Evolutionary conservation across 805 yeast species (phyloP).

Genomic region (Candida pini): DNA sequence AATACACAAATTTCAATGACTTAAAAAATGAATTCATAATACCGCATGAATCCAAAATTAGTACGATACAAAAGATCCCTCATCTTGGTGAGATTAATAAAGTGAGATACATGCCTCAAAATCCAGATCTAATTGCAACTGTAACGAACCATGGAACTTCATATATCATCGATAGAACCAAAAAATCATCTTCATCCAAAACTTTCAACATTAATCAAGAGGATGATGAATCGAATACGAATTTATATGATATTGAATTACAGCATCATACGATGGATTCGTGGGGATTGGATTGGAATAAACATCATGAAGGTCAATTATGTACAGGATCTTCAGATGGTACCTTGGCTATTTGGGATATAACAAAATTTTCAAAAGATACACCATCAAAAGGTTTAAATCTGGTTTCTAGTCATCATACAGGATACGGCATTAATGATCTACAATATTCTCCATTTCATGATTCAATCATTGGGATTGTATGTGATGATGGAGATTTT

Average conservation of each 20-base stretch:
- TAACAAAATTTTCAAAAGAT: slow-evolving; percentile 26
- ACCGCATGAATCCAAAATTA: slow-evolving; percentile 1
- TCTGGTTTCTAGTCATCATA: slow-evolving; percentile 18
- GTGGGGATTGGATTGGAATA: slow-evolving; percentile 74
- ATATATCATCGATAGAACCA: slow-evolving; percentile 74
- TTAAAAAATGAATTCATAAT: slow-evolving; percentile 29
- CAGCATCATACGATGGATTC: slow-evolving; percentile 44
- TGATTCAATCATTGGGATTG: slow-evolving; percentile 54
- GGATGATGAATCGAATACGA: slow-evolving; percentile 10
- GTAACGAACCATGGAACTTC: slow-evolving; percentile 62
- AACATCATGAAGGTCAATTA: slow-evolving; percentile 50
- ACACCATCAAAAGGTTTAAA: slow-evolving; percentile 10
- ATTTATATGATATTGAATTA: slow-evolving; percentile 21
- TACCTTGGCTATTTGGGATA: slow-evolving; percentile 60
- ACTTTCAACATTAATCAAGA: slow-evolving; percentile 30
- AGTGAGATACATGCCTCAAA: slow-evolving; percentile 74
- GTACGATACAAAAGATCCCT: slow-evolving; percentile 49
- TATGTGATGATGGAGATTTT: slow-evolving; percentile 56
- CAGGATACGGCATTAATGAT: slow-evolving; percentile 57
- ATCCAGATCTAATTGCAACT: slow-evolving; percentile 76
- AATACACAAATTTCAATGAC: slow-evolving; percentile 30
- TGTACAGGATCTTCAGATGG: slow-evolving; percentile 64
- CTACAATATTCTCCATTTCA: slow-evolving; percentile 64
- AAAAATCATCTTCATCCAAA: slow-evolving; percentile 64
- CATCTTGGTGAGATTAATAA: slow-evolving; percentile 71